phyloP scores from a whole-genome alignment of 2,329 filamentous ascomycete species.

The Waltergamsia citrina region DNA sequence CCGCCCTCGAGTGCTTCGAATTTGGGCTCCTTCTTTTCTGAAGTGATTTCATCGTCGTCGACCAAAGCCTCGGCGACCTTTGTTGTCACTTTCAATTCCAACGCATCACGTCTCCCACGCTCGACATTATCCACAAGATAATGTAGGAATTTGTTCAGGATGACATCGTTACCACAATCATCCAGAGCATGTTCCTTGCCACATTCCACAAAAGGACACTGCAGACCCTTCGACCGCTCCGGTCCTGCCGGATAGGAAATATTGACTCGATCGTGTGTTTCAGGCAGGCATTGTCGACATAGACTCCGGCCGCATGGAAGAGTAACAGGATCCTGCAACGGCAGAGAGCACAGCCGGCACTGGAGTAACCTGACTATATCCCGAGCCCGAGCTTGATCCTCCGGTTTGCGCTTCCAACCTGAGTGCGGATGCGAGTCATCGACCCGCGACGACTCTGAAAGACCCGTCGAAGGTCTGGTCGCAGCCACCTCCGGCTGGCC shows the following conservation, averaged over 20 bases:
- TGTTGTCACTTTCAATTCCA: constrained; percentile 18
- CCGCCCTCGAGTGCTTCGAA: constrained; percentile 23
- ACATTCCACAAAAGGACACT: constrained; percentile 63
- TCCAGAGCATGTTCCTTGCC: constrained; percentile 61
- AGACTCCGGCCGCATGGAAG: constrained; percentile 75
- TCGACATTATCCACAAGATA: constrained; percentile 45
- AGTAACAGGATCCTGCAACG: constrained; percentile 59
- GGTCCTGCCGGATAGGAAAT: constrained; percentile 70
- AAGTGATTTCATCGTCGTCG: neutral
- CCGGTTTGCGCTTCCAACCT: constrained; percentile 4
- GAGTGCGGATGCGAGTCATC: neutral
- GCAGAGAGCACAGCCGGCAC: constrained; percentile 63
- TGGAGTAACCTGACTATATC: constrained; percentile 60
- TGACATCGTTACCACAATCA: constrained; percentile 72
- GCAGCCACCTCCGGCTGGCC: constrained; percentile 10
- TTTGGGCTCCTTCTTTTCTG: neutral
- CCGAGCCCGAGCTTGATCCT: constrained; percentile 11
- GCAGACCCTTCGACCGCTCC: constrained; percentile 58
- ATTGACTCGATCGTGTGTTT: constrained; percentile 51
- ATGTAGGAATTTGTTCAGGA: constrained; percentile 61
- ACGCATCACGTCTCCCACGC: constrained; percentile 21
- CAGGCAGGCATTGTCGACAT: constrained; percentile 67
- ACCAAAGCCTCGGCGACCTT: constrained; percentile 3
- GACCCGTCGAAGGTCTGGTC: constrained; percentile 8
- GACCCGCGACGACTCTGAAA: constrained; percentile 1